Base-by-base conservation (phyloP, 2,329 filamentous ascomycete genomes). In the Arthrobotrys conoides region DNA sequence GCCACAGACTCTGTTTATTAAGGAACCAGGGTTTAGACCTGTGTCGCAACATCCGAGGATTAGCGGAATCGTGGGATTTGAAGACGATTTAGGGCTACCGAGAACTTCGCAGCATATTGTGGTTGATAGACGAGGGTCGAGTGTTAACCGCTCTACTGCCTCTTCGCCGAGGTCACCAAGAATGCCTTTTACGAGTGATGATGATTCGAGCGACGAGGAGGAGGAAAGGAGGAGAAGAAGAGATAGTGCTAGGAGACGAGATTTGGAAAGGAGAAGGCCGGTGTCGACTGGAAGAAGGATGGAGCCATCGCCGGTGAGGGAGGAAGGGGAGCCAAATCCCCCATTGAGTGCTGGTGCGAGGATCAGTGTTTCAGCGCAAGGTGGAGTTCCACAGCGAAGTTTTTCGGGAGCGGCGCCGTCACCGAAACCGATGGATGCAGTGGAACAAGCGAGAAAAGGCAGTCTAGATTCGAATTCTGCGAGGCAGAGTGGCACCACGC, bases 41-140 rank as follows among this genome's bases (percentile, higher is more conserved):
- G 86, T 89, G 79, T 94, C 92, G 2, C 90, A 93, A 86, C 91
- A 94, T 82, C 92, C 92, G 24, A 88, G 90, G 30, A 89, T 94
- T 86, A 93, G 92, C 83, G 88, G 88, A 6, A 66, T 79, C 6
- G 57, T 61, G 4, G 70, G 59, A 10, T 24, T 87, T 90, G 66
- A 87, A 87, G 10, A 86, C 87, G 1, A 88, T 86, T 0, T 86
- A 87, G 83, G 10, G 81, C 88, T 33, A 83, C 63, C 81, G 82
- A 81, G 73, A 59, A 41, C 18, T 80, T 82, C 55, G 82, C 82
- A 76, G 83, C 84, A 63, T 80, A 82, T 51, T 75, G 80, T 68
- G 36, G 80, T 82, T 86, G 48, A 85, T 86, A 27, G 83, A 16
- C 51, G 77, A 20, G 71, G 71, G n/a, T 78, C 75, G 24, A 80